Evolutionary conservation across 345 rosid genomes (phyloP).

Genomic region (Corchorus olitorius): DNA sequence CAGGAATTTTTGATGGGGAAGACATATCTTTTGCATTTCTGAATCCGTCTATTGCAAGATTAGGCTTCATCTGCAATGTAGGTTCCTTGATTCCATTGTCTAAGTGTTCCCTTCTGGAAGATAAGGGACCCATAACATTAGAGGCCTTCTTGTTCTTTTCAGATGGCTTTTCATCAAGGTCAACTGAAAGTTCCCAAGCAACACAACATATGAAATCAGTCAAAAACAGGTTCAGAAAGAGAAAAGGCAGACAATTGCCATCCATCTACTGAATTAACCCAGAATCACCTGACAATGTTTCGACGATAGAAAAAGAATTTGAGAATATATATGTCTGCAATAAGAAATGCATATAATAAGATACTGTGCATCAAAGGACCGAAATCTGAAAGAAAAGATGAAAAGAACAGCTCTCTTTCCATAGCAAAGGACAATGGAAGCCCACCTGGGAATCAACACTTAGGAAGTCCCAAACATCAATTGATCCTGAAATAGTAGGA

Average conservation of each 20-base stretch:
- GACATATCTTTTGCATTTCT: constrained; percentile 37
- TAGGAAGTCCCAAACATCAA: constrained; percentile 99
- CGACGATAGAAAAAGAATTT: constrained; percentile 87
- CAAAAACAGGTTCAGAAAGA: constrained; percentile 16
- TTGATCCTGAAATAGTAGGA: constrained; percentile 90
- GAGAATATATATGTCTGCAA: constrained; percentile 96
- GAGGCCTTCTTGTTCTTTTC: constrained; percentile 46
- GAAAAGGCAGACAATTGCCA: constrained; percentile 8
- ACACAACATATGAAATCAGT: constrained; percentile 5
- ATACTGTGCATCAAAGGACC: background rate
- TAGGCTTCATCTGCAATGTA: constrained; percentile 37
- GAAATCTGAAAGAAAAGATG: background rate
- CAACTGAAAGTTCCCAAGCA: constrained; percentile 46
- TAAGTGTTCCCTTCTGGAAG: constrained; percentile 44
- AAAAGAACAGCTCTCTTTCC: background rate
- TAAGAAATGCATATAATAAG: constrained; percentile 20
- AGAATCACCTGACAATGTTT: constrained; percentile 80
- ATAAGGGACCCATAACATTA: constrained; percentile 36
- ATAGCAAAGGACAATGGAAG: constrained; percentile 10
- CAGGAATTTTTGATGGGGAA: constrained; percentile 41
- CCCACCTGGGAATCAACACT: constrained; percentile 97
- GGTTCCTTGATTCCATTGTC: constrained; percentile 51
- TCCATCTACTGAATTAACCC: constrained; percentile 22
- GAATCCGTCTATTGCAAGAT: constrained; percentile 37
- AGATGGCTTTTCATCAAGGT: constrained; percentile 63